Conservation (phyloP, 805 yeast species). For the Maudiozyma turicensis region DNA sequence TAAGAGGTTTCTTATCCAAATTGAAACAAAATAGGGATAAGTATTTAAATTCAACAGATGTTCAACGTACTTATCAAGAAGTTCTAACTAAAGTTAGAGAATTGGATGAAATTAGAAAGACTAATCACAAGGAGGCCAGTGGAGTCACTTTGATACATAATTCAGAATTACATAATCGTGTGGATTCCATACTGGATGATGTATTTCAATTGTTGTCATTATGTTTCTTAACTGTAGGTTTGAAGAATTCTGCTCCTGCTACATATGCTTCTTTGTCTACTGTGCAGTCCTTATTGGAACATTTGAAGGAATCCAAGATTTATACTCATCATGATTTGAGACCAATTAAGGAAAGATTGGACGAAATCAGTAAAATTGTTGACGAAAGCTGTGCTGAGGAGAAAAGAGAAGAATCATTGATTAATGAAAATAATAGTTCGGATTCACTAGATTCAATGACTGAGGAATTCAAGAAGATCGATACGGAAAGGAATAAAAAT, state of each 20-base stretch:
- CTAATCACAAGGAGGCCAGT: constrained; percentile 18
- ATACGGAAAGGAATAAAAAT: constrained; percentile 30
- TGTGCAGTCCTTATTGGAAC: constrained; percentile 74
- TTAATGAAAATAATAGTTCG: constrained; percentile 2
- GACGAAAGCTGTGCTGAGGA: constrained; percentile 26
- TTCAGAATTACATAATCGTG: constrained; percentile 33
- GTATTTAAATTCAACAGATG: constrained; percentile 58
- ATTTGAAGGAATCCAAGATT: constrained; percentile 68
- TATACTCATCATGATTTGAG: constrained; percentile 76
- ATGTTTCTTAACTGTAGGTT: constrained; percentile 85
- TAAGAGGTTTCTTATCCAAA: constrained; percentile 35
- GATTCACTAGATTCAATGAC: constrained; percentile 10
- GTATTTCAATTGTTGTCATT: constrained; percentile 80
- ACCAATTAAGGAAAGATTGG: constrained; percentile 66
- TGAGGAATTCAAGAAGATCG: constrained; percentile 12
- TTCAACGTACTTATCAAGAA: constrained; percentile 47
- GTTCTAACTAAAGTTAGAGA: constrained; percentile 47
- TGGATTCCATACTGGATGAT: constrained; percentile 75
- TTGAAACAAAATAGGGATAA: constrained; percentile 56
- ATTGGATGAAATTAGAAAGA: constrained; percentile 43
- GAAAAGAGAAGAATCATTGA: constrained; percentile 1
- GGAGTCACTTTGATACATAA: constrained; percentile 23
- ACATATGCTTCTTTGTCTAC: constrained; percentile 85
- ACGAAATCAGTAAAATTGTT: constrained; percentile 59
- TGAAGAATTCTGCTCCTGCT: constrained; percentile 85